These are phyloP conservation scores for Thymus quinquecostatus DNA, from an alignment of 257 asterid genomes.

Conservation along the genomic window DNA sequence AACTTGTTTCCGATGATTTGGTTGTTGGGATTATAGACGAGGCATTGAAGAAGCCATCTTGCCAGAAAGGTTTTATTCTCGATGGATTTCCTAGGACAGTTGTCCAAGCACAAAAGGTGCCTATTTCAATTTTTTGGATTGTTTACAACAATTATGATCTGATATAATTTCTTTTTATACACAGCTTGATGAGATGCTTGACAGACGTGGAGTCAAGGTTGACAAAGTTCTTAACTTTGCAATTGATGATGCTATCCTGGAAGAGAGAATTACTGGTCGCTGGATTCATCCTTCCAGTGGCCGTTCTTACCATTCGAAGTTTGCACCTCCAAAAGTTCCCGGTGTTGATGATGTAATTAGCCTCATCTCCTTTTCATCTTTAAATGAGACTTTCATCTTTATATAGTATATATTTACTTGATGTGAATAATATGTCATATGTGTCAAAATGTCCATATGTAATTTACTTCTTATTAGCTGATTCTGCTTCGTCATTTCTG, in stretches of 20 bases:
- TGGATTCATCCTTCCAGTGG: constrained; percentile 99
- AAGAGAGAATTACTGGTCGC: constrained; percentile 94
- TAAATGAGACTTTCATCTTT: not conserved
- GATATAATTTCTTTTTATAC: constrained; percentile 17
- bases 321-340: constrained; percentile 82
- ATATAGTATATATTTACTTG: not conserved
- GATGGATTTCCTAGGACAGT: constrained; percentile 98
- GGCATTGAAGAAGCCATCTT: constrained; percentile 88
- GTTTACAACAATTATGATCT: constrained; percentile 7
- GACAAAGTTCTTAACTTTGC: constrained; percentile 96
- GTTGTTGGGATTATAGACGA: constrained; percentile 94
- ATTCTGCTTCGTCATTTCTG: constrained; percentile 30
- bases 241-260: constrained; percentile 87
- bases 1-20: constrained; percentile 92
- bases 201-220: constrained; percentile 68
- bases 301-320: constrained; percentile 80
- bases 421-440: not conserved
- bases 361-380: constrained; percentile 8
- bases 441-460: not conserved
- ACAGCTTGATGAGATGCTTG: constrained; percentile 97
- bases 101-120: constrained; percentile 88
- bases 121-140: constrained; percentile 14
- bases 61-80: constrained; percentile 93
- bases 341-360: constrained; percentile 79
- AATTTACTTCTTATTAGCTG: constrained; percentile 8